Base-by-base conservation (phyloP, 192 early-diverging fungal genomes). In the Gryganskiella cystojenkinii region DNA sequence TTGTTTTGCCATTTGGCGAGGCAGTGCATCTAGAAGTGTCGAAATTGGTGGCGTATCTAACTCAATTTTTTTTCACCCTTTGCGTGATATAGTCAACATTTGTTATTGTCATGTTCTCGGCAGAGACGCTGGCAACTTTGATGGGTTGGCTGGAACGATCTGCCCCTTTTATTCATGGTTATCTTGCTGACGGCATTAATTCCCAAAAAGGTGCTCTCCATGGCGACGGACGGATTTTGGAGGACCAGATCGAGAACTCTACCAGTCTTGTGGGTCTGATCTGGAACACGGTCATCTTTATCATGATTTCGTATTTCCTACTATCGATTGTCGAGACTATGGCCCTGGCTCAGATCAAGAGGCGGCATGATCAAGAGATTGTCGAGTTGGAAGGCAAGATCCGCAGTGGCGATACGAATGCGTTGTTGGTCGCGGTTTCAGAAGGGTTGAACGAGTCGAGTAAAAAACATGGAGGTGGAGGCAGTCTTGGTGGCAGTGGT, bases 301-400 rank as follows among this genome's bases (percentile, higher is more conserved):
- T 88, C 17, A 98, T 94, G 95, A 87, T 97, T 33, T 80, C 85
- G 0, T 97, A 96, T 82, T 98, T 96, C 87, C 79, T 88, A 4
- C 61, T 95, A 11, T 93, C 91, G 56, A 91, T 94, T 28, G 84
- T 96, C 17, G 95, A 97, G 78, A 82, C 95, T 0, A 84, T 95
- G 67, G 95, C 96, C 2, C 80, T 93, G 54, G 83, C 92, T 35
- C 88, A 93, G 67, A 75, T 95, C 30, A 85, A 83, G 52, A 81
- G 88, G 54, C 59, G 76, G 53, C 86, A 85, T 52, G 76, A 86
- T 4, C 64, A 80, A 52, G 72, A 86, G 55, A 71, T 80, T 35
- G 69, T 70, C 3, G 63, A 71, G 28, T 27, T 79, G 10, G 81
- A 82, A 56, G 60, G 66, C 54, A 78, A 79, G 70, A 74, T 74